These are phyloP conservation scores for Drosera spatulata DNA, from an alignment of 179 eudicot genomes.

Conservation along the genomic window DNA sequence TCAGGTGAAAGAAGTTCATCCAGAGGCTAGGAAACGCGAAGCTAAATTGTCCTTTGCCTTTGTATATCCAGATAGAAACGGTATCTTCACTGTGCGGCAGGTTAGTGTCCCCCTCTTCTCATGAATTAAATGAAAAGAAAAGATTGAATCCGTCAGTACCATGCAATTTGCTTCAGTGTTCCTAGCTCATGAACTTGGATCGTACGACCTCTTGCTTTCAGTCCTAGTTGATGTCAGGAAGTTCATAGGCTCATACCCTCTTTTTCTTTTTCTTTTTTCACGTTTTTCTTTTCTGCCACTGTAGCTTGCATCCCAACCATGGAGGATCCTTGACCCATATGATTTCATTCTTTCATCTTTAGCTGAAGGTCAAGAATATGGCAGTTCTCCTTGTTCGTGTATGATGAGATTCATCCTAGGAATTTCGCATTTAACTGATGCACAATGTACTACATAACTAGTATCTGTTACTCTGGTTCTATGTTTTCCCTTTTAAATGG, in stretches of 20 bases:
- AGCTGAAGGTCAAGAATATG: no score
- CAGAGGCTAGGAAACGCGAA: constrained; percentile 85
- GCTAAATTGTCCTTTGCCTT: constrained; percentile 87
- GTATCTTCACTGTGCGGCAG: constrained; percentile 69
- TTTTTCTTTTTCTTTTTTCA: not conserved
- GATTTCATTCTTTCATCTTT: no score
- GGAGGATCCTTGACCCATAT: not conserved
- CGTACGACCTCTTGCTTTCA: not conserved
- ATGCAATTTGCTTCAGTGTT: not conserved
- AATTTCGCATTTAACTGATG: not conserved
- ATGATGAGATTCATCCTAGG: no score
- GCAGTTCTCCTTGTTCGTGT: no score
- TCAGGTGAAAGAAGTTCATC: constrained; percentile 94
- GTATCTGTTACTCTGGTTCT: constrained; percentile 2
- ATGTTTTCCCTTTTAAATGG: not conserved
- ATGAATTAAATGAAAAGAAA: not conserved
- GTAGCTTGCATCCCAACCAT: not conserved
- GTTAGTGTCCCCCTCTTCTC: constrained; percentile 18
- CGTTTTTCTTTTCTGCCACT: not conserved
- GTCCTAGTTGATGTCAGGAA: not conserved
- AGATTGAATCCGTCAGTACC: not conserved
- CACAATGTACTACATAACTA: not conserved
- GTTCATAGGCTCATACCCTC: not conserved
- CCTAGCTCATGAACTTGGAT: not conserved
- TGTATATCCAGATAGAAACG: constrained; percentile 84